phyloP scores from a whole-genome alignment of 1,139 yeast species.

The Ogataea hybrid region DNA sequence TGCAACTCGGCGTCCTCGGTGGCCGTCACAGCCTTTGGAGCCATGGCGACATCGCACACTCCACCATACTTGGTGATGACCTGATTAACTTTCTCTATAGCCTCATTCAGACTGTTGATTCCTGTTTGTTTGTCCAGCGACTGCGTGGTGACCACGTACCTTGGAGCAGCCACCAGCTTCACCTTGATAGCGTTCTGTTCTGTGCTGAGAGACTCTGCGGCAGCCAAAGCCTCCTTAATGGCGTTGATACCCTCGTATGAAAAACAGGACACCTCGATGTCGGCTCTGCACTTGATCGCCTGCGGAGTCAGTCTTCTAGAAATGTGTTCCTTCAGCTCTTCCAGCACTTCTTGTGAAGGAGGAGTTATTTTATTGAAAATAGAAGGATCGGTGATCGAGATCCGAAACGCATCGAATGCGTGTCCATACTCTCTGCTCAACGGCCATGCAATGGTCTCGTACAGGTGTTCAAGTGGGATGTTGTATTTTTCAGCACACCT shows the following conservation, averaged over 20 bases:
- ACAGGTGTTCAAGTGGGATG: constrained; percentile 79
- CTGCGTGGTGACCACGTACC: constrained; percentile 90
- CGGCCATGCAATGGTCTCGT: constrained; percentile 96
- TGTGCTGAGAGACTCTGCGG: constrained; percentile 83
- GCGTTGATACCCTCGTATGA: constrained; percentile 98
- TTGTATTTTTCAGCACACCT: constrained; percentile 98
- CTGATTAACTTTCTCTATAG: constrained; percentile 72
- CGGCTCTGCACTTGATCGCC: constrained; percentile 97
- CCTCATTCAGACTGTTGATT: constrained; percentile 69
- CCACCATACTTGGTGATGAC: constrained; percentile 79
- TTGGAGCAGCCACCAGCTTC: constrained; percentile 95
- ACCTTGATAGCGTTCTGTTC: constrained; percentile 87
- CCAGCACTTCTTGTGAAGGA: constrained; percentile 71
- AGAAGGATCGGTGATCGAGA: constrained; percentile 88
- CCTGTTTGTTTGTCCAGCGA: constrained; percentile 92
- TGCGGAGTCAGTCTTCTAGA: constrained; percentile 95
- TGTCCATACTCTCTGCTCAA: constrained; percentile 93
- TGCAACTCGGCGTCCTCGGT: constrained; percentile 98
- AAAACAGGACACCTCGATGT: constrained; percentile 95
- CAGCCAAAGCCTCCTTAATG: constrained; percentile 80
- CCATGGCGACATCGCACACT: constrained; percentile 89
- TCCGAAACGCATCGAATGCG: constrained; percentile 95
- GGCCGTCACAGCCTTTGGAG: constrained; percentile 98
- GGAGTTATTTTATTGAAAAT: constrained; percentile 79
- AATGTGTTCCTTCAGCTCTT: constrained; percentile 81